Evolutionary conservation across 371 early-diverging fungal genomes (phyloP), one percentile per base, ranked within the genome.

Genomic region (Syncephalis plumigaleata): DNA sequence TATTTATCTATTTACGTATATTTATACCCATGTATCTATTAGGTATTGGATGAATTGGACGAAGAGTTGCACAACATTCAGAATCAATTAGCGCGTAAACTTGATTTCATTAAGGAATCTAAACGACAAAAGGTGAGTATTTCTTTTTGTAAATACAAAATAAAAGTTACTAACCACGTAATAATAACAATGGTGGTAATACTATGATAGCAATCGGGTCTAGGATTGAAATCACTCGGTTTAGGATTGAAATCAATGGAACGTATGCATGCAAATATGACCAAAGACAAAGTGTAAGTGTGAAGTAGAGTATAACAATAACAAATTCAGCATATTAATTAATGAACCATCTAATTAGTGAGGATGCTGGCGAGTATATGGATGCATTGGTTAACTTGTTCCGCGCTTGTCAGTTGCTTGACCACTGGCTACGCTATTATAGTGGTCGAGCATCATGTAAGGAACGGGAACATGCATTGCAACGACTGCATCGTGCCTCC

Each of bases 251-350:
- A 31, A 31, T 31, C 31, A 31, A 31, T 31, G 31, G 31, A 31
- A 31, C 31, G 31, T 31, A 31, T 31, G 31, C 31, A 31, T 31
- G 31, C 31, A 7, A 31, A 31, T 31, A 31, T 31, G 31, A 31
- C 56, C 56, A 15, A 55, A 56, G 60, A 59, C 50, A 59, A 55
- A 48, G 46, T 59, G 59, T 58, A 55, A 55, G 59, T 46, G 24
- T 11, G 22, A 2, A 43, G 21, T 8, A 20, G 21, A 40, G 37
- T n/a, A 9, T 36, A 17, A 40, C 4, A 15, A 9, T 40, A 20
- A 8, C n/a, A 8, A 5, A 8, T 40, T 40, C 8, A 17, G 40
- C 21, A 4, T 40, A 8, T 8, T 7, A 4, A 18, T 8, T 40
- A 7, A 8, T 18, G 8, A 40, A 8, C 16, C n/a, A 40, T 40